Evolutionary conservation across 2,329 filamentous ascomycete species (phyloP), one percentile per base, ranked within the genome.

Genomic region (Cladosporium sp.): DNA sequence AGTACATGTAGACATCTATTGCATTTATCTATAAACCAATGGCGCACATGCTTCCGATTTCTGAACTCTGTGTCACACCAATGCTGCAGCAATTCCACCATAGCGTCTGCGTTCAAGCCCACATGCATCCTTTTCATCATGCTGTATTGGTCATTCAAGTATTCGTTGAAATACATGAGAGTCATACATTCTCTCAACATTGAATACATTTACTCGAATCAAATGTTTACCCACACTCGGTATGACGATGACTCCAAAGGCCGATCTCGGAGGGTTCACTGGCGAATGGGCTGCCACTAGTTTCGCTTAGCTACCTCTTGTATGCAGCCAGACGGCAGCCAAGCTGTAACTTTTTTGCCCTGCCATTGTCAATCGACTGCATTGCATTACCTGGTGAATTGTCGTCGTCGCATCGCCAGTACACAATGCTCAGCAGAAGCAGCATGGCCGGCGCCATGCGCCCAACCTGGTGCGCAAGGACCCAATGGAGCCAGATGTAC

Each of bases 401-500:
- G 32, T 36, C 43, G 16, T 54, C 21, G 23, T 54, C 21, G 49
- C 60, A 63, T 56, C 25, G 18, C 49, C 60, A 30, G 60, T 43
- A 14, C 34, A 53, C 25, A 46, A 65, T 65, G 64, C 58, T 65
- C 57, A 61, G 64, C 56, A 61, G 64, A 61, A 65, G 56, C 39
- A 56, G 57, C 26, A 61, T 61, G 49, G 58, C 58, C 64, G 51
- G 58, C 57, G 64, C 64, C 49, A 56, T 65, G 60, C 68, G 70
- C 53, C 69, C 70, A 39, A 49, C 68, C 48, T 70, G 70, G 70
- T 70, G 68, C 65, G 66, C 68, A 28, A 66, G 70, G 59, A 60
- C 67, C 18, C 69, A 69, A 65, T 70, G 68, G 70, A 65, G 65
- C 23, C 59, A 67, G 14, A 68, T 67, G 69, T 71, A 67, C 53